Conservation (phyloP, 345 rosid genomes). For the Lumnitzera littorea region DNA sequence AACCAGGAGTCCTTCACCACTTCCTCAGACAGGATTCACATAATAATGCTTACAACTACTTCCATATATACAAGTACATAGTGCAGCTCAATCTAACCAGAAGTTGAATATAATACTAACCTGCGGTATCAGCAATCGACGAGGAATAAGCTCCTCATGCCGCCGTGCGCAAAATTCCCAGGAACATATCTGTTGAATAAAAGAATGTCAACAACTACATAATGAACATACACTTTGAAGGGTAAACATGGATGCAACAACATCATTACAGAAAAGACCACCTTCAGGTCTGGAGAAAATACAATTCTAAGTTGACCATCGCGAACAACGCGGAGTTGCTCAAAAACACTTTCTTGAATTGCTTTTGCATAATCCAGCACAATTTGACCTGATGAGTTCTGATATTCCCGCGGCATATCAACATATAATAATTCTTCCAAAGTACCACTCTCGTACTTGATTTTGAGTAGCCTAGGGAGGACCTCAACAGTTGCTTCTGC, state of each 20-base stretch:
- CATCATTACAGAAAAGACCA: slow-evolving; percentile 4
- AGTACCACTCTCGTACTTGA: slow-evolving; percentile 98
- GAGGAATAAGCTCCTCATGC: slow-evolving; percentile 95
- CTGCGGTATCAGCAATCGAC: slow-evolving; percentile 90
- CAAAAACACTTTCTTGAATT: slow-evolving; percentile 97
- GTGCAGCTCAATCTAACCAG: background rate
- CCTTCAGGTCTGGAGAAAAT: slow-evolving; percentile 95
- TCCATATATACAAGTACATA: background rate
- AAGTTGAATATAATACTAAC: slow-evolving; percentile 20
- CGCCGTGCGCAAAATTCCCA: slow-evolving; percentile 99
- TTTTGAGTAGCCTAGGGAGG: slow-evolving; percentile 97
- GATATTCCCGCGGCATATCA: slow-evolving; percentile 97
- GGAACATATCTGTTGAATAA: slow-evolving; percentile 57
- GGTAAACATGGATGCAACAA: background rate
- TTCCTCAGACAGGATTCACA: too few relatives aligned
- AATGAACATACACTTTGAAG: background rate
- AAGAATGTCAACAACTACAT: slow-evolving; percentile 2
- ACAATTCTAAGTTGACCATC: slow-evolving; percentile 94
- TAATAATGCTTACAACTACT: background rate
- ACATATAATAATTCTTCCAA: slow-evolving; percentile 90
- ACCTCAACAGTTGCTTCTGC: slow-evolving; percentile 96
- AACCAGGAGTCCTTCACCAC: too few relatives aligned
- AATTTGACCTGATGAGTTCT: slow-evolving; percentile 83
- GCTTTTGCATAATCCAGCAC: slow-evolving; percentile 98
- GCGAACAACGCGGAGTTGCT: slow-evolving; percentile 98